Evolutionary conservation across 2,329 filamentous ascomycete genomes (phyloP).

Genomic region (Emmonsia crescens): DNA sequence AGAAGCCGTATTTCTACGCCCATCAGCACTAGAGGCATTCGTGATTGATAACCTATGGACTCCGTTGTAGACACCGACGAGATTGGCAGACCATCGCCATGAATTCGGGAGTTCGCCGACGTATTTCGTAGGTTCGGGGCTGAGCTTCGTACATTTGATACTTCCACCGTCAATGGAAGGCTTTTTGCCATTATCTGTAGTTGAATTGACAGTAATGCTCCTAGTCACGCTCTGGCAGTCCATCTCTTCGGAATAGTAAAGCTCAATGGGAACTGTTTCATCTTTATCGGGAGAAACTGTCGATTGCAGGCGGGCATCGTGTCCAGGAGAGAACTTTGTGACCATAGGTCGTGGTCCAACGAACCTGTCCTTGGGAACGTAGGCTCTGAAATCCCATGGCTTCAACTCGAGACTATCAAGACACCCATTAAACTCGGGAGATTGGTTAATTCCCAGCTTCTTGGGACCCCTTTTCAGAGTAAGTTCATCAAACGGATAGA

Average conservation of each 20-base stretch:
- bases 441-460: constrained; percentile 39
- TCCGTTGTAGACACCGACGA: constrained; percentile 50
- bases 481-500: constrained; percentile 50
- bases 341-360: constrained; percentile 45
- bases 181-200: constrained; percentile 36
- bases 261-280: constrained; percentile 40
- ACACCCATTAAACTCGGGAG: constrained; percentile 44
- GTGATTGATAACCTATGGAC: constrained; percentile 48
- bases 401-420: constrained; percentile 42
- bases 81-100: constrained; percentile 44
- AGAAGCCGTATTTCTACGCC: constrained; percentile 31
- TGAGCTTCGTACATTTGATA: constrained; percentile 36
- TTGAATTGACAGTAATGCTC: constrained; percentile 43
- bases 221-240: constrained; percentile 46
- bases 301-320: constrained; percentile 48
- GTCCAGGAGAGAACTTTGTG: constrained; percentile 50
- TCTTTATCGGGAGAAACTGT: constrained; percentile 29
- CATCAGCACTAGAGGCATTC: constrained; percentile 39
- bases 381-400: constrained; percentile 49
- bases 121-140: constrained; percentile 25
- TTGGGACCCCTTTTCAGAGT: constrained; percentile 38
- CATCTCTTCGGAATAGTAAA: constrained; percentile 53
- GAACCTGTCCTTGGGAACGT: constrained; percentile 45
- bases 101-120: constrained; percentile 44
- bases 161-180: constrained; percentile 36